Conservation (phyloP, 345 rosid species). For the Kandelia obovata region DNA sequence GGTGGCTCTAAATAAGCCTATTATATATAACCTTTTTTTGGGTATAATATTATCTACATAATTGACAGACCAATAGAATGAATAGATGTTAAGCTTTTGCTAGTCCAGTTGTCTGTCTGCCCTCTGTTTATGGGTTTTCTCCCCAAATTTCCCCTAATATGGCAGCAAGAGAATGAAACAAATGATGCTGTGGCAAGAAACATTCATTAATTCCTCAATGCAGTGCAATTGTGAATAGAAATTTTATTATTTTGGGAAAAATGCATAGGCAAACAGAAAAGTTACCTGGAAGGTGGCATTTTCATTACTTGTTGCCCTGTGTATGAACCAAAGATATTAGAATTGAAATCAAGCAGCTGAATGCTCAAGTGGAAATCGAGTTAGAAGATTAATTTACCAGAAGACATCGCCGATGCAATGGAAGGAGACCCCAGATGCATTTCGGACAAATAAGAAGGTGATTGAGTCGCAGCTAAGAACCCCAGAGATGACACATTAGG, state of each 20-base stretch:
- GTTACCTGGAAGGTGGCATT: constrained; percentile 43
- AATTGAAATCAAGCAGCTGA: constrained; percentile 13
- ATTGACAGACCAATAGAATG: too few species aligned
- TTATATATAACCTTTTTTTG: too few species aligned
- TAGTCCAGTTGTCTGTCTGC: too few species aligned
- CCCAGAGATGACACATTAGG: constrained; percentile 33
- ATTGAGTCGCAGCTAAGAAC: constrained; percentile 29
- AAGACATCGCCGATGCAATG: constrained; percentile 27
- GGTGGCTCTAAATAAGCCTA: too few species aligned
- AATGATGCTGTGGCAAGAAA: too few species aligned
- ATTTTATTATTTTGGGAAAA: background rate
- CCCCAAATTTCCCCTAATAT: too few species aligned
- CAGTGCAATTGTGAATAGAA: background rate
- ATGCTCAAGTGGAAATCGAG: background rate
- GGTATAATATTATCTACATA: too few species aligned
- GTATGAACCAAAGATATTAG: constrained; percentile 37
- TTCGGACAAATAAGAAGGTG: constrained; percentile 30
- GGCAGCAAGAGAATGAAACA: too few species aligned
- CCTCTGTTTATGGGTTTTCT: too few species aligned
- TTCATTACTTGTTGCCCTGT: constrained; percentile 39
- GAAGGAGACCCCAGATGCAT: constrained; percentile 30
- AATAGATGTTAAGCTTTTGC: too few species aligned
- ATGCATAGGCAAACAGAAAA: background rate
- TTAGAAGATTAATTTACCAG: constrained; percentile 32
- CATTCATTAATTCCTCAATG: too few species aligned